These are phyloP conservation scores for Aspergillus sp. DNA, from an alignment of 2,329 filamentous ascomycete genomes.

Conservation along the genomic window DNA sequence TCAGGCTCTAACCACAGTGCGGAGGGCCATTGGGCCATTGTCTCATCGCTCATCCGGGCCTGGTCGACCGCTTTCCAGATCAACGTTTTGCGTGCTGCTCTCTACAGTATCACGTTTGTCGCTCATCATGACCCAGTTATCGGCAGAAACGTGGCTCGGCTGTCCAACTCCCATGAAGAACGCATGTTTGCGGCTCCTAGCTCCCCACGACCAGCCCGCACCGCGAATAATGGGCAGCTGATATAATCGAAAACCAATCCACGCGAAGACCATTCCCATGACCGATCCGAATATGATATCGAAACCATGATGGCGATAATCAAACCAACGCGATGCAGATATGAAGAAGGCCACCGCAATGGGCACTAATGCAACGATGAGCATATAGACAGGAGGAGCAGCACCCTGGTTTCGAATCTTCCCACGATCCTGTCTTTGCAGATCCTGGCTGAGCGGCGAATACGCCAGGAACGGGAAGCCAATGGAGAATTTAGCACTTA, in stretches of 20 bases:
- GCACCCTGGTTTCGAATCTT: slow-evolving; percentile 72
- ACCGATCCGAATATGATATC: slow-evolving; percentile 84
- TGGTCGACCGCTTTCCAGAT: slow-evolving; percentile 25
- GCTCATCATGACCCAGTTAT: slow-evolving; percentile 29
- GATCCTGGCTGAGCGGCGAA: slow-evolving; percentile 28
- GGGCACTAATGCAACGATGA: slow-evolving; percentile 70
- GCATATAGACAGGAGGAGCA: slow-evolving; percentile 77
- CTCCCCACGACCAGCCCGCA: slow-evolving; percentile 87
- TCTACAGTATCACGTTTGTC: slow-evolving; percentile 5
- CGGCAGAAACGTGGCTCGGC: slow-evolving; percentile 33
- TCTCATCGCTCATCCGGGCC: slow-evolving; percentile 15
- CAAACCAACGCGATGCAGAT: slow-evolving; percentile 79
- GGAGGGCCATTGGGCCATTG: no score
- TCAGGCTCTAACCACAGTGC: background rate
- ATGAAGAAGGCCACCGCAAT: slow-evolving; percentile 78
- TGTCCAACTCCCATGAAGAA: slow-evolving; percentile 53
- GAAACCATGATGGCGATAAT: slow-evolving; percentile 89
- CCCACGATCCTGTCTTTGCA: slow-evolving; percentile 27
- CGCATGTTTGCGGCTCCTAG: slow-evolving; percentile 69
- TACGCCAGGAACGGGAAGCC: slow-evolving; percentile 47
- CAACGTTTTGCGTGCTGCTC: slow-evolving; percentile 11
- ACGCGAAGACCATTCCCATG: slow-evolving; percentile 71
- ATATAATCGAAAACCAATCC: slow-evolving; percentile 81
- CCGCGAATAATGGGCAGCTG: slow-evolving; percentile 78
- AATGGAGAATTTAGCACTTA: slow-evolving; percentile 63